Evolutionary conservation across 345 rosid species (phyloP), one percentile per base, ranked within the genome.

Genomic region (Salix exigua): DNA sequence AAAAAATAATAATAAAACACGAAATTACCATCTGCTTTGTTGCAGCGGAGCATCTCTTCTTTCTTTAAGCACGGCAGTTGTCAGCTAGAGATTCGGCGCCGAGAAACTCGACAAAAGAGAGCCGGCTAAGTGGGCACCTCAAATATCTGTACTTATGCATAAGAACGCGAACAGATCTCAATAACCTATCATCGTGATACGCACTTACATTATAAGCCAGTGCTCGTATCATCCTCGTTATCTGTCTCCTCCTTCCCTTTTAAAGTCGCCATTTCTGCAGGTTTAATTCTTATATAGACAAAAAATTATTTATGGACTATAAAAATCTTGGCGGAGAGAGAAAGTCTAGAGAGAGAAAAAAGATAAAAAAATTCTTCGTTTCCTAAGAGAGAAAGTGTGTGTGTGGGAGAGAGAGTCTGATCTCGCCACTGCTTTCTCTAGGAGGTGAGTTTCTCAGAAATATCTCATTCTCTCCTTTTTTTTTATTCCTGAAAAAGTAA

Each of bases 81-180:
- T 86, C 85, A 84, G 88, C 88, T 85, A 35, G 80, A 76, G 88
- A 88, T 86, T 91, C 91, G 89, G 89, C 87, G 94, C 93, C 93
- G 96, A 89, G 79, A 78, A 83, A 80, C 84, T 88, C 73, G 88
- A 88, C 85, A 86, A 89, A 76, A 38, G 14, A 80, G 66, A 90
- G 94, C 89, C 95, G 97, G 97, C 89, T 89, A 75, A 81, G 86
- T 74, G 80, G 89, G 85, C 72, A 82, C 87, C 66, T 73, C 30
- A 25, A 0, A 0, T 5, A 0, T 31, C 75, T 71, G 84, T 0
- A 71, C 88, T 76, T 82, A 82, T 86, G 2, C 6, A 88, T 82
- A 82, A 76, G 73, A 0, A 0, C 0, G 0, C 0, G 0, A 0
- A 0, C 70, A 12, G 85, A 83, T 91, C 73, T 14, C 0, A 0